Conservation (phyloP, 164 flowering plant species). For the Berberis vulgaris region DNA sequence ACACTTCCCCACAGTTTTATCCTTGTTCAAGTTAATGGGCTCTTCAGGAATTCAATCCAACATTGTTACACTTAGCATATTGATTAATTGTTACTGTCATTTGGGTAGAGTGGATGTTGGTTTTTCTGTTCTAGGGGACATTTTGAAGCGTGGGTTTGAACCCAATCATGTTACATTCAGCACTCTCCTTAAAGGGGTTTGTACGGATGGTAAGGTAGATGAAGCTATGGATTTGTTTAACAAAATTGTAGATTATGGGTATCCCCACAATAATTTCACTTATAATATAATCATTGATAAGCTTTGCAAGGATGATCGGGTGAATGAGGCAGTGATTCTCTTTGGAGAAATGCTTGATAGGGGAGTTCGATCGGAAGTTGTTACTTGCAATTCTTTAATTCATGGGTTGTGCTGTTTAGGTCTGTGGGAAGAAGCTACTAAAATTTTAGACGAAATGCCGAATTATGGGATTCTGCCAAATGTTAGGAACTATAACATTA, state of each 20-base stretch:
- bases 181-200: not conserved
- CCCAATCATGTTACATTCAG: too few species aligned
- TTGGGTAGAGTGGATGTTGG: not conserved
- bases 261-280: not conserved
- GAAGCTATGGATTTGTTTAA: not conserved
- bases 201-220: not conserved
- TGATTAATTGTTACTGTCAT: not conserved
- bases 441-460: not conserved
- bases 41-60: not conserved
- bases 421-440: not conserved
- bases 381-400: not conserved
- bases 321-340: not conserved
- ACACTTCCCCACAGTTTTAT: not conserved
- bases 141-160: not conserved
- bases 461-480: not conserved
- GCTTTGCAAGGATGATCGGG: not conserved
- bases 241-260: not conserved
- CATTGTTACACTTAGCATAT: not conserved
- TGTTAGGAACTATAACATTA: not conserved
- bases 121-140: not conserved
- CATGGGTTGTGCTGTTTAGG: not conserved
- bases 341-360: slow-evolving; percentile 1
- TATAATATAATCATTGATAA: not conserved
- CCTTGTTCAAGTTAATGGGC: not conserved
- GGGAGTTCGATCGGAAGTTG: not conserved